These are phyloP conservation scores for Stygiomarasmius scandens DNA, from an alignment of 1,284 basidiomycete species.

Conservation along the genomic window DNA sequence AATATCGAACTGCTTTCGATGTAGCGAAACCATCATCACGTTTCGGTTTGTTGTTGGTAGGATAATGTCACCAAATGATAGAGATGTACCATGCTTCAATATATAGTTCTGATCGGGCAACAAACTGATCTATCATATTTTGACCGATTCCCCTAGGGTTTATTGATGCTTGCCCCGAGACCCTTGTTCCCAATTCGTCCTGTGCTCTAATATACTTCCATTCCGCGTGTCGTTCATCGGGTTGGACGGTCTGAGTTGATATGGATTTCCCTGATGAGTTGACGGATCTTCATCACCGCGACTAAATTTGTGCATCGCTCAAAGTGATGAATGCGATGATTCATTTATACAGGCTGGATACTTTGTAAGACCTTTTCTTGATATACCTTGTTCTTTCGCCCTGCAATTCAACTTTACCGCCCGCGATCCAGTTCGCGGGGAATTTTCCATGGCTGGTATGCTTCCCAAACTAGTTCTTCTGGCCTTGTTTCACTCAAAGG, in stretches of 20 bases:
- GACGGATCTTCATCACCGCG: not conserved
- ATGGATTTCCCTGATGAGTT: not conserved
- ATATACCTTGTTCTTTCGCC: not conserved
- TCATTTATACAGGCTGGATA: not conserved
- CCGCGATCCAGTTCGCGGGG: too few species aligned
- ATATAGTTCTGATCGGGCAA: not conserved
- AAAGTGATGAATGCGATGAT: not conserved
- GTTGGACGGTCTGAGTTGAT: not conserved
- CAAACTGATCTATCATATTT: not conserved
- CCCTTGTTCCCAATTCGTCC: not conserved
- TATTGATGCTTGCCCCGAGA: not conserved
- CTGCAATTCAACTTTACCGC: too few species aligned
- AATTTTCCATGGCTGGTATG: too few species aligned
- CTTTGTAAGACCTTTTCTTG: not conserved
- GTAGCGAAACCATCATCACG: constrained; percentile 58
- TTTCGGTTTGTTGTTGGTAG: constrained; percentile 49
- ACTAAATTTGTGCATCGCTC: not conserved
- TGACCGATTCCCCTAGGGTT: not conserved
- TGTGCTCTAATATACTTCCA: not conserved
- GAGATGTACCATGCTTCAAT: not conserved
- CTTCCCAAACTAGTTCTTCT: too few species aligned
- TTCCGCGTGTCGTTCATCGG: not conserved
- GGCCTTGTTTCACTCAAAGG: too few species aligned
- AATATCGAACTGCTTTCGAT: constrained; percentile 47
- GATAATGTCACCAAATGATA: constrained; percentile 18